phyloP scores from a whole-genome alignment of 2,329 filamentous ascomycete genomes.

The Aspergillus sp. region DNA sequence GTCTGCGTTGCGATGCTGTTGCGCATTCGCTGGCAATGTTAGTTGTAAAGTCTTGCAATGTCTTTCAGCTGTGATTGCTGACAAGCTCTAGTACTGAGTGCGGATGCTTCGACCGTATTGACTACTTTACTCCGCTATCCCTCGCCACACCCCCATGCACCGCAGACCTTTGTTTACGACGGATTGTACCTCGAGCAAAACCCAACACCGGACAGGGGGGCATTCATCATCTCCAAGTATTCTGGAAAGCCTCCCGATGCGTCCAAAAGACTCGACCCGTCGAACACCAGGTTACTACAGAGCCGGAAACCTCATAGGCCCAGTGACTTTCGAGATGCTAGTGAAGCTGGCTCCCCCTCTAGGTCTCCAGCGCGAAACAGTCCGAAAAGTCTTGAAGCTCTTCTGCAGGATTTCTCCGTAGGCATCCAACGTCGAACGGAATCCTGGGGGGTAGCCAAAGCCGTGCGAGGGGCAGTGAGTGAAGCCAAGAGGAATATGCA shows the following conservation, averaged over 20 bases:
- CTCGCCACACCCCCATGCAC: slow-evolving; percentile 61
- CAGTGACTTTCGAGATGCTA: slow-evolving; percentile 28
- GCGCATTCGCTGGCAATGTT: slow-evolving; percentile 84
- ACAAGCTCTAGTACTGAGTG: slow-evolving; percentile 64
- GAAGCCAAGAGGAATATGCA: slow-evolving; percentile 49
- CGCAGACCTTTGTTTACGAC: slow-evolving; percentile 81
- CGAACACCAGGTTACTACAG: slow-evolving; percentile 16
- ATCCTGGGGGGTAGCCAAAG: slow-evolving; percentile 50
- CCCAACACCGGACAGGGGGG: slow-evolving; percentile 42
- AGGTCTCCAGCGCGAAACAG: slow-evolving; percentile 38
- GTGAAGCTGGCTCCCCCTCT: slow-evolving; percentile 32
- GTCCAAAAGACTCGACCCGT: slow-evolving; percentile 22
- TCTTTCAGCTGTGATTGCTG: neutral
- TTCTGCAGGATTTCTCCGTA: slow-evolving; percentile 50
- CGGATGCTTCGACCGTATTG: slow-evolving; percentile 83
- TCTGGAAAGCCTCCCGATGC: slow-evolving; percentile 44
- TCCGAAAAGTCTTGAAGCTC: slow-evolving; percentile 43
- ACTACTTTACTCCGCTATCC: slow-evolving; percentile 83
- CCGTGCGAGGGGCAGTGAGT: slow-evolving; percentile 47
- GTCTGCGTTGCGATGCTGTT: slow-evolving; percentile 95
- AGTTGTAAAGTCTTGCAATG: slow-evolving; percentile 30
- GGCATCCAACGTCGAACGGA: slow-evolving; percentile 49
- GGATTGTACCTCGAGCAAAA: slow-evolving; percentile 59
- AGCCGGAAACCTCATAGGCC: slow-evolving; percentile 24
- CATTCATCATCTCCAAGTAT: slow-evolving; percentile 47